Conservation (phyloP, 768 basidiomycete species). For the Leccinum ochraceum region DNA sequence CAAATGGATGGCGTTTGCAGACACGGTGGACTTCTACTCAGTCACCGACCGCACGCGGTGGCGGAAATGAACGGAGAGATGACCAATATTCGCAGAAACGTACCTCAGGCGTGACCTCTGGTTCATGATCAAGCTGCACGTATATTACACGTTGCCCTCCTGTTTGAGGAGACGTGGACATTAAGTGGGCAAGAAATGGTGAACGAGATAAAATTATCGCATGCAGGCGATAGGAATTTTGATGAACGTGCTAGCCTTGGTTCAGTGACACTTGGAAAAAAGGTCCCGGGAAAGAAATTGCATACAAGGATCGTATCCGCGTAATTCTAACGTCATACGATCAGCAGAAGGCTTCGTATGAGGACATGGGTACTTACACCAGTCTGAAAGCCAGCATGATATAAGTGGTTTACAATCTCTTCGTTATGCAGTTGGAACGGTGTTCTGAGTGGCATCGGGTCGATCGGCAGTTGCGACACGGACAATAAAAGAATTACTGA, state of each 20-base stretch:
- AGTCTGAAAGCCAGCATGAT: slow-evolving; percentile 77
- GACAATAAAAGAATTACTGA: slow-evolving; percentile 40
- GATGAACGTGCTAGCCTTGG: slow-evolving; percentile 62
- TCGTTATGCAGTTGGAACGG: slow-evolving; percentile 70
- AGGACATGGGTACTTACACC: slow-evolving; percentile 56
- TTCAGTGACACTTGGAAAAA: slow-evolving; percentile 14
- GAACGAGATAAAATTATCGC: slow-evolving; percentile 86
- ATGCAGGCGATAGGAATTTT: slow-evolving; percentile 76
- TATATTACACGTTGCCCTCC: slow-evolving; percentile 69
- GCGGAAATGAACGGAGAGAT: slow-evolving; percentile 32
- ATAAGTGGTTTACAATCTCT: slow-evolving; percentile 76
- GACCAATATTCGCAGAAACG: slow-evolving; percentile 31
- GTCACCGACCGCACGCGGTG: slow-evolving; percentile 27
- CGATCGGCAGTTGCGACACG: slow-evolving; percentile 3
- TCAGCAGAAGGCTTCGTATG: slow-evolving; percentile 6
- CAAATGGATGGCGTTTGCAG: slow-evolving; percentile 18
- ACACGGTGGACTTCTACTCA: slow-evolving; percentile 20
- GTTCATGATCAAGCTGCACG: slow-evolving; percentile 74
- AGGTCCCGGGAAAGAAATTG: slow-evolving; percentile 15
- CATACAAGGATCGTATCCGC: slow-evolving; percentile 78
- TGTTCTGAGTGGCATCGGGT: slow-evolving; percentile 29
- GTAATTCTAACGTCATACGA: slow-evolving; percentile 59
- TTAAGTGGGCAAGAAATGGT: slow-evolving; percentile 83
- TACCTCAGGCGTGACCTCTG: slow-evolving; percentile 85
- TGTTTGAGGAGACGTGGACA: slow-evolving; percentile 76